A percentile compares a stretch with the other conserved stretches of the same genome.
phyloP scores from a whole-genome alignment of 805 yeast species.

The Aciculoconidium aculeatum region DNA sequence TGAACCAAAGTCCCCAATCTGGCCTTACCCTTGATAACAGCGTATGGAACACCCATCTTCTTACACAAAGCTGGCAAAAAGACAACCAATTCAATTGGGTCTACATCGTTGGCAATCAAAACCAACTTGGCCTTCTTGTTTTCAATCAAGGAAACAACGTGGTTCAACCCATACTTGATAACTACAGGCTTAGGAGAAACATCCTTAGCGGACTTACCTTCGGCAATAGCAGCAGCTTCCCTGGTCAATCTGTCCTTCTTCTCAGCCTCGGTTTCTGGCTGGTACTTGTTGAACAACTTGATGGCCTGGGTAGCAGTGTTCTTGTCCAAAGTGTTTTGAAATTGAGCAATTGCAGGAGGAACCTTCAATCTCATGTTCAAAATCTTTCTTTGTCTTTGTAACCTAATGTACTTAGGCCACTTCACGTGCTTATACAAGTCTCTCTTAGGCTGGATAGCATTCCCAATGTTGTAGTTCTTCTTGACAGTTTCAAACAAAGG shows the following conservation, averaged over 20 bases:
- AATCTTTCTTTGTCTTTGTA: conserved; percentile 98
- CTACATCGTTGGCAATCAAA: conserved; percentile 97
- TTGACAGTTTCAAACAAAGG: conserved; percentile 60
- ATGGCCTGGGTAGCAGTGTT: conserved; percentile 96
- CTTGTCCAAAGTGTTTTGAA: conserved; percentile 94
- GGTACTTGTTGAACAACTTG: conserved; percentile 97
- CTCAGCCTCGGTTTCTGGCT: conserved; percentile 96
- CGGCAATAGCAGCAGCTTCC: conserved; percentile 99
- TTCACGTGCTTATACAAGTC: conserved; percentile 95
- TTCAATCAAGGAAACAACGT: conserved; percentile 94
- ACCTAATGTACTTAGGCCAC: conserved; percentile 98
- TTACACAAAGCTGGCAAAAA: conserved; percentile 98
- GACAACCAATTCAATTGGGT: conserved; percentile 96
- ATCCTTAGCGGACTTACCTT: conserved; percentile 95
- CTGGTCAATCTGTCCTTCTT: conserved; percentile 98
- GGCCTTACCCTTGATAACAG: conserved; percentile 41
- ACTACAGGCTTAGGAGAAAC: conserved; percentile 95
- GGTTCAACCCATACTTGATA: conserved; percentile 98
- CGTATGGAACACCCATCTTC: conserved; percentile 95
- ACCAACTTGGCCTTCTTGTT: conserved; percentile 98
- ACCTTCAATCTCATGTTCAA: conserved; percentile 94
- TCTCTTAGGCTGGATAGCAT: conserved; percentile 90
- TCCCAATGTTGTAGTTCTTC: conserved; percentile 95
- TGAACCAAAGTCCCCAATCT: conserved; percentile 62
- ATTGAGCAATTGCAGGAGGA: conserved; percentile 97